phyloP scores from a whole-genome alignment of 495 filamentous ascomycete species.

The Aspergillus bertholletiae region DNA sequence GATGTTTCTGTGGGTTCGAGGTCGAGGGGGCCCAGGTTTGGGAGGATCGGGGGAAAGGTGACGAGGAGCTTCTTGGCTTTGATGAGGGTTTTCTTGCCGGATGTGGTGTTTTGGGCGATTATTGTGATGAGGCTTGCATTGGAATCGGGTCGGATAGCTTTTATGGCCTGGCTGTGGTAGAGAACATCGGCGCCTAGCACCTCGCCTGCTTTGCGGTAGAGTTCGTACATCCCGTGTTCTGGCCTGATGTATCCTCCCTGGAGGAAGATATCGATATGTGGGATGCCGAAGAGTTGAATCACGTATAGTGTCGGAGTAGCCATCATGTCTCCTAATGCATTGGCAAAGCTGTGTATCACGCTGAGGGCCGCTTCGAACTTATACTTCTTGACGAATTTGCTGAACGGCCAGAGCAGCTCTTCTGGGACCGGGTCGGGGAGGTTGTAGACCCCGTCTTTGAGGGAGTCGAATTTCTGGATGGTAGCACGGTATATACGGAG shows the following conservation, averaged over 20 bases:
- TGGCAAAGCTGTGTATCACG: slow-evolving; percentile 4
- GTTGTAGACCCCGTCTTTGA: slow-evolving; percentile 32
- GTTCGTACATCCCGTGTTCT: neutral
- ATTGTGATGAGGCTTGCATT: slow-evolving; percentile 23
- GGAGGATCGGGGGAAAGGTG: slow-evolving; percentile 27
- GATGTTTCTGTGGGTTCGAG: slow-evolving; percentile 27
- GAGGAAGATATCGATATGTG: neutral
- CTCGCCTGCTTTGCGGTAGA: slow-evolving; percentile 8
- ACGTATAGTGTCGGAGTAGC: slow-evolving; percentile 18
- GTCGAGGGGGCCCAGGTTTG: slow-evolving; percentile 32
- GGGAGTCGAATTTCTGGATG: slow-evolving; percentile 37
- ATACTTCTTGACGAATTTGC: slow-evolving; percentile 43
- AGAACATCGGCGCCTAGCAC: slow-evolving; percentile 12
- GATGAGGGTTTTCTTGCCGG: slow-evolving; percentile 33
- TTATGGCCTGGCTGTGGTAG: slow-evolving; percentile 12
- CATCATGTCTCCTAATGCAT: slow-evolving; percentile 33
- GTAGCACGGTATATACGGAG: slow-evolving; percentile 15
- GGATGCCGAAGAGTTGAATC: neutral
- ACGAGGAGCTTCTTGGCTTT: slow-evolving; percentile 41
- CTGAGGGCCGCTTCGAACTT: slow-evolving; percentile 11
- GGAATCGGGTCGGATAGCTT: slow-evolving; percentile 18
- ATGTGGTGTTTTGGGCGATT: slow-evolving; percentile 28
- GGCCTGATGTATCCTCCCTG: neutral
- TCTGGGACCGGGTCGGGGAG: slow-evolving; percentile 44
- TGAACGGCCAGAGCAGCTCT: slow-evolving; percentile 45